Conservation (phyloP, 768 basidiomycete genomes). For the Hortiboletus campestris region DNA sequence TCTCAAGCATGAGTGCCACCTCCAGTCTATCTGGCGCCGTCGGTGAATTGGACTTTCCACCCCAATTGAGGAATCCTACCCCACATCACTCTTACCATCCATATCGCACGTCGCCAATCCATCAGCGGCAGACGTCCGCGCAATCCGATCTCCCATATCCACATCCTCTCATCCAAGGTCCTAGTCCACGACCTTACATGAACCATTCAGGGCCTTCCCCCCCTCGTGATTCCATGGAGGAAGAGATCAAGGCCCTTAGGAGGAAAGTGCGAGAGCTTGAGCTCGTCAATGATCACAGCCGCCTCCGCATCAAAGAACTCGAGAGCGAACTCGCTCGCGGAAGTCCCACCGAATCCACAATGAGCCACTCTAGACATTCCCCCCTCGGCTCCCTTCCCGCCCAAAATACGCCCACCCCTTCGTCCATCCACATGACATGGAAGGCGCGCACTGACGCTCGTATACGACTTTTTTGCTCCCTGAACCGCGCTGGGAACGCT, state of each 20-base stretch:
- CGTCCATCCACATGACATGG: slow-evolving; percentile 58
- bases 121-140: slow-evolving; percentile 23
- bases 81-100: slow-evolving; percentile 29
- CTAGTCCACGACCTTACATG: slow-evolving; percentile 19
- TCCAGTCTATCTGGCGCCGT: slow-evolving; percentile 63
- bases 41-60: slow-evolving; percentile 47
- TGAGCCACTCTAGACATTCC: slow-evolving; percentile 17
- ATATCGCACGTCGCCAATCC: slow-evolving; percentile 22
- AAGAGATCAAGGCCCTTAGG: slow-evolving; percentile 55
- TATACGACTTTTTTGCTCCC: slow-evolving; percentile 67
- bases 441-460: slow-evolving; percentile 72
- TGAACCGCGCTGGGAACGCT: slow-evolving; percentile 86
- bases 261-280: slow-evolving; percentile 64
- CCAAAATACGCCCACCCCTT: slow-evolving; percentile 36
- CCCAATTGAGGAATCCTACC: slow-evolving; percentile 31
- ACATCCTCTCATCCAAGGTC: slow-evolving; percentile 12
- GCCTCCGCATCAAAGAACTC: slow-evolving; percentile 46
- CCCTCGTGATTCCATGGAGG: slow-evolving; percentile 34
- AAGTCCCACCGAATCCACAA: slow-evolving; percentile 24
- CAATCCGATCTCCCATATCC: slow-evolving; percentile 23
- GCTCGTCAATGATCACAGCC: slow-evolving; percentile 51
- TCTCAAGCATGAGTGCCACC: slow-evolving; percentile 44
- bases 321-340: slow-evolving; percentile 43
- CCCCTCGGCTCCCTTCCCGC: slow-evolving; percentile 15
- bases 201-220: slow-evolving; percentile 17